Base-by-base conservation (phyloP, 345 rosid genomes). In the Citrus mangshanensis region DNA sequence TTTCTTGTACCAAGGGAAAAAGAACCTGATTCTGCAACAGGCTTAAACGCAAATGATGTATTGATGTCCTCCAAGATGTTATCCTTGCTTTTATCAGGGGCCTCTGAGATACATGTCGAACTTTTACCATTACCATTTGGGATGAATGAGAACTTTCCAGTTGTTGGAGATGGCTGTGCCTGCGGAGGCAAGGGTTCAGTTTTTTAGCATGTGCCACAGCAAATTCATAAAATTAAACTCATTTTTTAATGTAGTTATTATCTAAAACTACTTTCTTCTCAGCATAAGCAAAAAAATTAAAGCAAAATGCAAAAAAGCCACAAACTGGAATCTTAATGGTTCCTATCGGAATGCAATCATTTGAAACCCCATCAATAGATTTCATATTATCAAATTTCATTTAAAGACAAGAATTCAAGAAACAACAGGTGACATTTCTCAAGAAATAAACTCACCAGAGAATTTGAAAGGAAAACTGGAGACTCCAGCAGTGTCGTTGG, bases 121-220 rank as follows among this genome's bases (percentile, higher is more conserved):
- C 80, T 82, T 81, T 82, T 86, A 65, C 68, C 70, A 79, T 77
- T 81, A 22, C 74, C 79, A 82, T 87, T 85, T 2, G 93, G 88
- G 60, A 91, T 51, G 80, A 93, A 93, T 13, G 92, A 82, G 76
- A 93, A 90, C 49, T 89, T 92, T 74, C 98, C 98, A 4, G 98
- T 93, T 37, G 99, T 95, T 5, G 99, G 98, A 80, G 98, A 95
- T 25, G 92, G 93, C 80, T 94, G 97, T 76, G 89, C 98, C 99
- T 96, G 90, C 75, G 78, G 77, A 70, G 16, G 40, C 24, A 77
- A 21, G 84, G 24, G 27, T 68, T 59, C 69, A 82, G 63, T 42
- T 76, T 35, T 12, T 77, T 58, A 13, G 55, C 16, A 58, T 2
- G 74, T 32, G 42, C 62, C 55, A 77, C 55, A 68, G 77, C 58